Base-by-base conservation (phyloP, 495 filamentous ascomycete species). In the Neurospora sp. region DNA sequence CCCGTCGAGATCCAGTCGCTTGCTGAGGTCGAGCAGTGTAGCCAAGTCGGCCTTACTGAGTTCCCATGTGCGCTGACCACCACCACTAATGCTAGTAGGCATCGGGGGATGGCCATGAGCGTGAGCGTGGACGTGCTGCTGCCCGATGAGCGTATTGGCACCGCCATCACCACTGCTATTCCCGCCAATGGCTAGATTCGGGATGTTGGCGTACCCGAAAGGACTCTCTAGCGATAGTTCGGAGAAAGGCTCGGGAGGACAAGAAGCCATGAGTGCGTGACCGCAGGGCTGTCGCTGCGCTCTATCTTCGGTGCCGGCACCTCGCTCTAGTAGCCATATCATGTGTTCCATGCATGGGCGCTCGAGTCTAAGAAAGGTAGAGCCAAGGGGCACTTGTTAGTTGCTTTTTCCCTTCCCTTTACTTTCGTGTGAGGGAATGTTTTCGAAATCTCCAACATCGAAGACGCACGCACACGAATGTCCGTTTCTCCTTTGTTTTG, bases 311-410 rank as follows among this genome's bases (percentile, higher is more conserved):
- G 82, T 81, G 69, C 87, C 84, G 79, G 82, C 80, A 53, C 87
- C 84, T 38, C 87, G 82, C 72, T 90, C 87, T 73, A 91, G 81
- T 73, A 93, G 85, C 82, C 89, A 93, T 75, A 93, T 92, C 79
- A 95, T 92, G 82, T 98, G 96, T 78, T 96, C 92, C 86, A 96
- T 95, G 86, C 96, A 99, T 10, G 94, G 94, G 75, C 89, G 89
- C 86, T 99, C 96, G 81, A 99, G 90, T 81, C 95, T 98, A 82
- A 78, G 78, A 70, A 39, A 68, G 41, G 61, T 39, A 20, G 41
- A 70, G 39, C 70, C 42, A 59, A 40, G 59, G 39, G 68, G 71
- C 71, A 72, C 72, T 71, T 74, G 75, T 75, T 74, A 78, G 74
- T 74, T 65, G 75, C 31, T 35, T 16, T 59, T 53, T 22, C 37